Evolutionary conservation across 208 protist species (phyloP).

Genomic region (Crithidia fasciculata): DNA sequence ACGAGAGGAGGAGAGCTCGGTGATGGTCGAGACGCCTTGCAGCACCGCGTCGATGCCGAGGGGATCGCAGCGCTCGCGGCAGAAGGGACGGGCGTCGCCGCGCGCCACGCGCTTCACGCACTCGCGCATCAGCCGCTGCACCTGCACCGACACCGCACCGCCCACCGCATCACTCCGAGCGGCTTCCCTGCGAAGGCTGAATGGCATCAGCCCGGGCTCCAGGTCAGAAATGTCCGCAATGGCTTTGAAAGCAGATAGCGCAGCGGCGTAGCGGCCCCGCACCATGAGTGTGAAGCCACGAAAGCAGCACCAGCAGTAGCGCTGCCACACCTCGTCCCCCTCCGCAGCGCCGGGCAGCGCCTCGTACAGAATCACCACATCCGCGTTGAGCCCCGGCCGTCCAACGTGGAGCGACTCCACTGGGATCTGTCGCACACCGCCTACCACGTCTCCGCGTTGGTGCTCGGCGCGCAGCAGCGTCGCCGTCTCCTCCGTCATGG

Average conservation of each 20-base stretch:
- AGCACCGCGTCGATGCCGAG: slow-evolving; percentile 17
- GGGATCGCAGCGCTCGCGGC: background rate
- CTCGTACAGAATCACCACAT: slow-evolving; percentile 40
- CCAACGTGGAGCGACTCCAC: background rate
- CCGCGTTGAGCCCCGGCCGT: slow-evolving; percentile 8
- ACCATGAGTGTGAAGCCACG: slow-evolving; percentile 48
- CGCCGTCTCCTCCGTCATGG: slow-evolving; percentile 50
- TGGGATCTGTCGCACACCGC: background rate
- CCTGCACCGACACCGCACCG: slow-evolving; percentile 25
- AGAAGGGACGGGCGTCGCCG: background rate
- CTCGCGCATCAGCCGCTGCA: slow-evolving; percentile 29
- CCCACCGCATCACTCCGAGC: slow-evolving; percentile 11
- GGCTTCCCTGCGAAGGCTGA: slow-evolving; percentile 21
- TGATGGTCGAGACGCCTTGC: background rate
- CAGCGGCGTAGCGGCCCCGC: slow-evolving; percentile 38
- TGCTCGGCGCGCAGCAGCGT: slow-evolving; percentile 33
- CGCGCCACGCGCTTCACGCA: slow-evolving; percentile 15
- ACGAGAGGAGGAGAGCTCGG: background rate
- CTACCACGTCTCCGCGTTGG: background rate
- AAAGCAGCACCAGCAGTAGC: slow-evolving; percentile 22
- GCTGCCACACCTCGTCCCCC: slow-evolving; percentile 27
- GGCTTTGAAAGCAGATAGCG: slow-evolving; percentile 29
- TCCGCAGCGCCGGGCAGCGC: slow-evolving; percentile 20
- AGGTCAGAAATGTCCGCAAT: slow-evolving; percentile 27
- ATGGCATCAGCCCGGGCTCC: slow-evolving; percentile 24